Percentiles rank a stretch among this genome's conserved stretches.
Conservation (phyloP, 768 basidiomycete species). For the Gymnopilus junonius region DNA sequence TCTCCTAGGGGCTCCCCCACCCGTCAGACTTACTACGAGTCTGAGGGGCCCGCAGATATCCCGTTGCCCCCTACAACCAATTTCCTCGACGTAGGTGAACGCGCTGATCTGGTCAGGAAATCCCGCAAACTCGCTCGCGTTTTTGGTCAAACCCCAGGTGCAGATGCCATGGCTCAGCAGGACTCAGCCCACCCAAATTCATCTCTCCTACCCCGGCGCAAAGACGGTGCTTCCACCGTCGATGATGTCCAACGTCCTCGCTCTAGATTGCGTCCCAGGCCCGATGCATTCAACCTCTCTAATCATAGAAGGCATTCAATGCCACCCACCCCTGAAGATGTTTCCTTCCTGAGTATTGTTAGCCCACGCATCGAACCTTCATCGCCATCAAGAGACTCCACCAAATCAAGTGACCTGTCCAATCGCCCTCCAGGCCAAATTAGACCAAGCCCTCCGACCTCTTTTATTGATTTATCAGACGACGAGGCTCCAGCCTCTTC, state of each 20-base stretch:
- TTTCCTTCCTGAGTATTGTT: conserved; percentile 37
- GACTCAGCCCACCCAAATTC: conserved; percentile 17
- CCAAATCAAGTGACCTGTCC: conserved; percentile 15
- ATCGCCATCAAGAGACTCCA: conserved; percentile 7
- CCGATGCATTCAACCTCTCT: conserved; percentile 31
- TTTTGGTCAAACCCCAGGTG: conserved; percentile 70
- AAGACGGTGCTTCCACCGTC: neutral
- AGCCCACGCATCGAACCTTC: conserved; percentile 24
- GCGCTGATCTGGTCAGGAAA: conserved; percentile 73
- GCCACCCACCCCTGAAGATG: conserved; percentile 53
- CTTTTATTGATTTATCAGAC: conserved; percentile 74
- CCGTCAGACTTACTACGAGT: conserved; percentile 13
- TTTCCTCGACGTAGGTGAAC: conserved; percentile 62
- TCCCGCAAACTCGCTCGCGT: conserved; percentile 81
- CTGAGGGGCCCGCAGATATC: neutral
- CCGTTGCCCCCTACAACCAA: conserved; percentile 69
- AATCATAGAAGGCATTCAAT: conserved; percentile 56
- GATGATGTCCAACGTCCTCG: neutral
- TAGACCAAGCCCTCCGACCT: conserved; percentile 41
- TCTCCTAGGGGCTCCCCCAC: conserved; percentile 26
- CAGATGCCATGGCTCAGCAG: conserved; percentile 42
- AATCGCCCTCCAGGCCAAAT: conserved; percentile 23
- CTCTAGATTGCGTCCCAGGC: neutral
- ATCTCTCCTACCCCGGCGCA: neutral
- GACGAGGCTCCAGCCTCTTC: conserved; percentile 38